These are phyloP conservation scores for Tausonia pullulans DNA, from an alignment of 1,284 basidiomycete species.

Conservation along the genomic window DNA sequence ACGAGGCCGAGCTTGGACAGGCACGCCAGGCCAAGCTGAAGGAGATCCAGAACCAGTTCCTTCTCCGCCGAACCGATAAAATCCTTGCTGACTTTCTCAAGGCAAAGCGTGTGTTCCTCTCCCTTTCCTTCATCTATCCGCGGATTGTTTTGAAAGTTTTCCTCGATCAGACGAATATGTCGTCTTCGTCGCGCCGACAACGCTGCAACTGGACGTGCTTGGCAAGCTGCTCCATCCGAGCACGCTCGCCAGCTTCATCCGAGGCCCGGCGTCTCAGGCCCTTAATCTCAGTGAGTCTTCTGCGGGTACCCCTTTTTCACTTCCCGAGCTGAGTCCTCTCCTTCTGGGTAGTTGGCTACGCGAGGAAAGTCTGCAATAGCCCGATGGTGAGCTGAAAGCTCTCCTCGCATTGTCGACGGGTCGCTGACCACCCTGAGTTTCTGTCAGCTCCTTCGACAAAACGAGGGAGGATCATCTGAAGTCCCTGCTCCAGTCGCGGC, in stretches of 20 bases:
- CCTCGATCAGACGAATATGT: constrained; percentile 72
- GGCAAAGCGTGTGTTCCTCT: constrained; percentile 59
- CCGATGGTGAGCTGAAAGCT: constrained; percentile 48
- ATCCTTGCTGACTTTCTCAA: constrained; percentile 77
- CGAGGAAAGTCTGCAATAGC: constrained; percentile 83
- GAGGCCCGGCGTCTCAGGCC: constrained; percentile 45
- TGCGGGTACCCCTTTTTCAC: neutral
- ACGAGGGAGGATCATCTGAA: constrained; percentile 45
- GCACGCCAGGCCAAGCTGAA: constrained; percentile 45
- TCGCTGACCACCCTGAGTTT: neutral
- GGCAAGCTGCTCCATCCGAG: constrained; percentile 58
- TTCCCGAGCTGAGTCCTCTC: neutral
- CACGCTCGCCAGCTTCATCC: constrained; percentile 51
- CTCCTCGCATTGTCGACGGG: no score
- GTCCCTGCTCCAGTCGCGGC: constrained; percentile 38
- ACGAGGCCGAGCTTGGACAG: constrained; percentile 14
- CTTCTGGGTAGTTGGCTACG: neutral
- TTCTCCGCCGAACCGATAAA: constrained; percentile 73
- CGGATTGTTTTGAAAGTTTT: neutral
- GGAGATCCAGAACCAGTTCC: constrained; percentile 71
- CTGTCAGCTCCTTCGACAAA: constrained; percentile 49
- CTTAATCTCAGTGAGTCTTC: neutral
- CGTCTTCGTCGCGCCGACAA: constrained; percentile 75
- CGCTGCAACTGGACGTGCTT: constrained; percentile 71
- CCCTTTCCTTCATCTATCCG: constrained; percentile 18